Percentiles rank a stretch among this genome's conserved stretches.
Conservation (phyloP, 129 eudicot genomes). For the Scalesia atractyloides region DNA sequence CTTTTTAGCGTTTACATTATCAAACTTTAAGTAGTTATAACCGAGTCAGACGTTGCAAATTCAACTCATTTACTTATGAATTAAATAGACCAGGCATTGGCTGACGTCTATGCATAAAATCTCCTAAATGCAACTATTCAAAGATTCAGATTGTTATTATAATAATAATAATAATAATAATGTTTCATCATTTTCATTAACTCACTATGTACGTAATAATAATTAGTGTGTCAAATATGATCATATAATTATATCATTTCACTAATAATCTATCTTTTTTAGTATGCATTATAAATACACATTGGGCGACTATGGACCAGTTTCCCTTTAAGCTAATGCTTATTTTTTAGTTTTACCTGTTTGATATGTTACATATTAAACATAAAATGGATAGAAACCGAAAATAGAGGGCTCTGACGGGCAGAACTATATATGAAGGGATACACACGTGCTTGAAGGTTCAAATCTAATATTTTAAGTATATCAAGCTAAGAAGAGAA, state of each 20-base stretch:
- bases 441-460: neutral
- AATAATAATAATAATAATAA: neutral
- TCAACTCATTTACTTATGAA: neutral
- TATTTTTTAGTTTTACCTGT: neutral
- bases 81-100: neutral
- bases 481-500: slow-evolving; percentile 23
- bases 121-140: neutral
- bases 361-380: neutral
- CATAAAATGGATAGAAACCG: slow-evolving; percentile 5
- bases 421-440: slow-evolving; percentile 1
- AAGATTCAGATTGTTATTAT: neutral
- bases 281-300: neutral
- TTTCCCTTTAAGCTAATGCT: neutral
- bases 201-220: neutral
- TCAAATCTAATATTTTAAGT: neutral
- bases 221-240: neutral
- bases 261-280: neutral
- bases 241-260: neutral
- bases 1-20: neutral
- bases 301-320: neutral
- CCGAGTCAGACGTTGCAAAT: slow-evolving; percentile 3
- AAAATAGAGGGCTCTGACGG: neutral
- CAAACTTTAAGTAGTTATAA: neutral
- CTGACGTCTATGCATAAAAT: neutral
- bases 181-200: neutral